These are phyloP conservation scores for Gillenia trifoliata DNA, from an alignment of 306 rosid species.

Conservation along the genomic window DNA sequence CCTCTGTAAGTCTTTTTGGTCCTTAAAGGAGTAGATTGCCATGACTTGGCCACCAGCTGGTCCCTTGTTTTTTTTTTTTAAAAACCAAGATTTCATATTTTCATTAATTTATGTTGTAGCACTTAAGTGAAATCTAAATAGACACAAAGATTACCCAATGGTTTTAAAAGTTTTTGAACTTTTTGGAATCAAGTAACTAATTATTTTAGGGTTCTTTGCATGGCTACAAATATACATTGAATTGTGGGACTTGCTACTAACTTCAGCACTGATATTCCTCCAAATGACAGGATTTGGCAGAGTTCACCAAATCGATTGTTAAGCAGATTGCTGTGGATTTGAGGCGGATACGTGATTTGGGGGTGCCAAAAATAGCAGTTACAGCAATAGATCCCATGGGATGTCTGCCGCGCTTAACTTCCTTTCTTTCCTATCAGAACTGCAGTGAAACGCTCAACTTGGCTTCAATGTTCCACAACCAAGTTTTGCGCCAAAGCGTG, in stretches of 20 bases:
- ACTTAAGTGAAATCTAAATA: too few relatives aligned
- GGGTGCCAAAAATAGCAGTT: slow-evolving; percentile 32
- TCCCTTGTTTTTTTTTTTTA: too few relatives aligned
- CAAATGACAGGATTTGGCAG: slow-evolving; percentile 25
- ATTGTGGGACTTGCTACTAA: background rate
- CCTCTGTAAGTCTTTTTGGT: too few relatives aligned
- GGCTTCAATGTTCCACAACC: slow-evolving; percentile 34
- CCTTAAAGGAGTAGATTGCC: too few relatives aligned
- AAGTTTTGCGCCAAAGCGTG: slow-evolving; percentile 20
- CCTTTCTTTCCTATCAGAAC: background rate
- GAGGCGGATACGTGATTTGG: slow-evolving; percentile 34
- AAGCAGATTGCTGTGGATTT: slow-evolving; percentile 31
- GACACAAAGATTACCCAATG: background rate
- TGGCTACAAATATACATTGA: background rate
- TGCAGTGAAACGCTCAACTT: slow-evolving; percentile 18
- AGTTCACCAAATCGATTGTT: slow-evolving; percentile 20
- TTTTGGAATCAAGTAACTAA: background rate
- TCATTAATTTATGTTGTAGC: too few relatives aligned
- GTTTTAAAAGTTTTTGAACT: background rate
- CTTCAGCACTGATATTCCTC: background rate
- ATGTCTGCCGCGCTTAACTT: slow-evolving; percentile 26
- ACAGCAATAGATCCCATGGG: slow-evolving; percentile 46
- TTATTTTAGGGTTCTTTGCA: background rate
- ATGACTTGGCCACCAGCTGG: too few relatives aligned
- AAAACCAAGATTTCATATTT: too few relatives aligned